Evolutionary conservation across 208 protist species (phyloP), one percentile per base, ranked within the genome.

Genomic region (Acanthamoeba castellanii): DNA sequence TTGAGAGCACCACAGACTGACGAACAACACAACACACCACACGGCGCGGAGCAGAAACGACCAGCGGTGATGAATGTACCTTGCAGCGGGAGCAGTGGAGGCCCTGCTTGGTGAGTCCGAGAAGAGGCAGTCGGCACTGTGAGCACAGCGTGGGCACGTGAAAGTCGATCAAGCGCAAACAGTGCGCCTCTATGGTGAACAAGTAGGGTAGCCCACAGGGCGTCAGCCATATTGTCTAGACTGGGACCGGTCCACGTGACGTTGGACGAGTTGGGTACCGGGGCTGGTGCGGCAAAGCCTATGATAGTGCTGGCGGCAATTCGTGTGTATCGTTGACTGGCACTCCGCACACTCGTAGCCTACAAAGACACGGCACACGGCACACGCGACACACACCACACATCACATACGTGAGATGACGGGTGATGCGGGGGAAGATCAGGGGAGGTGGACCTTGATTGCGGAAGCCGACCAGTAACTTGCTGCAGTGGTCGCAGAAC

Each of bases 401-500:
- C 37, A 3, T 3, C 1, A 37, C 37, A 37, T 3, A 37, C 37
- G 3, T 37, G 37, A 37, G 37, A 37, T 37, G 37, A 37, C 37
- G 3, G 37, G 37, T 3, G 37, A 37, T 37, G 37, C n/a, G 6
- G 42, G 16, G 16, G 20, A 78, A 78, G 70, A 78, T 6, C 13
- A 78, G 11, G 22, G 42, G 37, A 25, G 30, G 42, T 1, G 9
- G n/a, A 76, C 72, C 72, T 50, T 82, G 72, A 27, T 20, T 52
- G 37, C 72, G 72, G 5, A 82, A 16, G 22, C 72, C 72, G 37
- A 82, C 37, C 72, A 82, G 42, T 37, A 82, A 22, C 72, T n/a
- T 50, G 34, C 72, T 9, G 72, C 72, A 82, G 72, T 82, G 72
- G n/a, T 82, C 72, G 37, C 72, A 82, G 42, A 82, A 82, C 5